Conservation (phyloP, 2,329 filamentous ascomycete genomes). For the Apiospora pterosperma region DNA sequence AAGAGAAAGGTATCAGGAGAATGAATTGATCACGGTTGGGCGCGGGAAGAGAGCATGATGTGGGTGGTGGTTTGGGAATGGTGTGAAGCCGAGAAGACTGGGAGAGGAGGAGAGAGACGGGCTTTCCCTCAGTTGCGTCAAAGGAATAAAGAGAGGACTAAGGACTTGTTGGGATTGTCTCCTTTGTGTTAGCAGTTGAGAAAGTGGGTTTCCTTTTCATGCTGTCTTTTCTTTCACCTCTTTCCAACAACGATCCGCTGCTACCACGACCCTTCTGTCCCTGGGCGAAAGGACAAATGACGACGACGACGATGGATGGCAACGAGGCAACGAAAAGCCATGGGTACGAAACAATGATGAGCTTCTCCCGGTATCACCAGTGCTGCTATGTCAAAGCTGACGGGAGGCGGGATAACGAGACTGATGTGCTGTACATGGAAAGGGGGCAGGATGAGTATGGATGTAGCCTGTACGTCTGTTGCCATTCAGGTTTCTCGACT, state of each 20-base stretch:
- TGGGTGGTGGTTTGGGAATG: neutral
- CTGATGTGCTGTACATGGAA: neutral
- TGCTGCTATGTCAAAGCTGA: neutral
- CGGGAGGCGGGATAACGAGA: neutral
- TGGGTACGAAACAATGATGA: neutral
- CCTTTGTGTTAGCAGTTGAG: constrained; percentile 6
- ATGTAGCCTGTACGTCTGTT: neutral
- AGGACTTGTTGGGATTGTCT: constrained; percentile 12
- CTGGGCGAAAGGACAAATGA: neutral
- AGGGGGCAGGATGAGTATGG: neutral
- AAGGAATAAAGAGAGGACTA: constrained; percentile 2
- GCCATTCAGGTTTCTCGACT: neutral
- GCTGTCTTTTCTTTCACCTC: neutral
- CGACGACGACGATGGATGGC: neutral
- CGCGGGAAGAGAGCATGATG: neutral
- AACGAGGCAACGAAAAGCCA: neutral
- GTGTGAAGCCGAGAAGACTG: neutral
- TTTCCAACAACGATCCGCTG: neutral
- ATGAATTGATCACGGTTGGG: neutral
- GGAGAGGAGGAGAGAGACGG: neutral
- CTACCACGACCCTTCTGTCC: neutral
- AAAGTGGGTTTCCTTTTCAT: constrained; percentile 5
- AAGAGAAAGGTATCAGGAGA: neutral
- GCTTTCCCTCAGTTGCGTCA: neutral
- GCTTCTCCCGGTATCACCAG: neutral